Evolutionary conservation across 2,329 filamentous ascomycete species (phyloP).

Genomic region (Cercospora nicotianae): DNA sequence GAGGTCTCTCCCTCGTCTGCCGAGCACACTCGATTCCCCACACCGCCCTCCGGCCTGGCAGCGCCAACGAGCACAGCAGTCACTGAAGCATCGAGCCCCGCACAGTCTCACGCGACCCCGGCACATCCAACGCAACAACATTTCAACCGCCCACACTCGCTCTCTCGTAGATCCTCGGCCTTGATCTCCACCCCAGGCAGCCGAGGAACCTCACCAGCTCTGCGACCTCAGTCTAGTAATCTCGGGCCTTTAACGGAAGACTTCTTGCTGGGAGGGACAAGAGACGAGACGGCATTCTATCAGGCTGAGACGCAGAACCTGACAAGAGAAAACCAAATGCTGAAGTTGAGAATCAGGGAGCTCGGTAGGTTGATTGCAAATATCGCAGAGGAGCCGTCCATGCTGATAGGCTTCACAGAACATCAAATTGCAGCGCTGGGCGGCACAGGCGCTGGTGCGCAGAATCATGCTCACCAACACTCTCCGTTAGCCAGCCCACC

Average conservation of each 20-base stretch:
- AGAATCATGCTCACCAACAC: slow-evolving; percentile 16
- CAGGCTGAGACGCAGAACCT: slow-evolving; percentile 79
- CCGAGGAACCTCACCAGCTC: slow-evolving; percentile 45
- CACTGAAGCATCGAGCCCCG: slow-evolving; percentile 32
- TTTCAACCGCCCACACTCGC: slow-evolving; percentile 37
- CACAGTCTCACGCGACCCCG: slow-evolving; percentile 21
- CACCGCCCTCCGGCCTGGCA: slow-evolving; percentile 40
- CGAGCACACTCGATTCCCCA: slow-evolving; percentile 32
- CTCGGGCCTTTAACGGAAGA: slow-evolving; percentile 51
- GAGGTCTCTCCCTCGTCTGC: slow-evolving; percentile 25
- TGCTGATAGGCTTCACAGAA: slow-evolving; percentile 8
- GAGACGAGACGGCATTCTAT: slow-evolving; percentile 77
- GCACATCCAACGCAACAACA: slow-evolving; percentile 26
- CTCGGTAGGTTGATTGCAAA: slow-evolving; percentile 40
- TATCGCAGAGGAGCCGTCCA: not conserved
- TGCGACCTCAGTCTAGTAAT: slow-evolving; percentile 58
- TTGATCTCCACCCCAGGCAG: slow-evolving; percentile 36
- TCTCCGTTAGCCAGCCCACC: slow-evolving; percentile 25
- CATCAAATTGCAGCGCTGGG: slow-evolving; percentile 23
- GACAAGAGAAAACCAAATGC: slow-evolving; percentile 78
- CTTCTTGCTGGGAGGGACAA: slow-evolving; percentile 57
- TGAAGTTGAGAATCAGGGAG: slow-evolving; percentile 71
- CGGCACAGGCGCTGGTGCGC: not conserved
- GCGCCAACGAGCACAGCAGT: slow-evolving; percentile 49
- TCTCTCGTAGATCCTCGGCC: slow-evolving; percentile 49